Conservation (phyloP, 2,329 filamentous ascomycete genomes). For the Trichoderma hamatum region DNA sequence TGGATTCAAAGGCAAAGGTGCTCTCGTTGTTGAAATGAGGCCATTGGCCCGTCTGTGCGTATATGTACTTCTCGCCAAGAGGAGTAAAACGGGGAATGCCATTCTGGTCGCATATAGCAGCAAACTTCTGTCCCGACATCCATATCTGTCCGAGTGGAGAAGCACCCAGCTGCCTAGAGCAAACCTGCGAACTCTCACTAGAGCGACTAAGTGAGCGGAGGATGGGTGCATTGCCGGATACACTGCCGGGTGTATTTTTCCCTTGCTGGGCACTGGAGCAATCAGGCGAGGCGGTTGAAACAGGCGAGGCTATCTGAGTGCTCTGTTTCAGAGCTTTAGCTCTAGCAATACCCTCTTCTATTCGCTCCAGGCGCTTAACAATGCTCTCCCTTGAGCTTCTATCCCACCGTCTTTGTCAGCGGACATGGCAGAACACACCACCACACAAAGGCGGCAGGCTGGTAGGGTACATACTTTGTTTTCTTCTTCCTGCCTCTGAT, state of each 20-base stretch:
- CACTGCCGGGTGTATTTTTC: conserved; percentile 5
- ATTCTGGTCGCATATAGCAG: conserved; percentile 50
- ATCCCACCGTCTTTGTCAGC: conserved; percentile 9
- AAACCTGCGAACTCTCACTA: conserved; percentile 1
- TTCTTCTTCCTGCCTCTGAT: conserved; percentile 30
- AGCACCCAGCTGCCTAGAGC: conserved; percentile 4
- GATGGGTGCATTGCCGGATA: not conserved
- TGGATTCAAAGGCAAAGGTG: not conserved
- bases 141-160: conserved; percentile 43
- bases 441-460: not conserved
- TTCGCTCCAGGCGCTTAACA: conserved; percentile 44
- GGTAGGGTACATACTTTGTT: conserved; percentile 25
- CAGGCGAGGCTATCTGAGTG: conserved; percentile 17
- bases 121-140: conserved; percentile 52
- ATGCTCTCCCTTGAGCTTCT: conserved; percentile 36
- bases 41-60: conserved; percentile 46
- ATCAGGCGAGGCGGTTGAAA: conserved; percentile 16
- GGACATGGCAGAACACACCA: not conserved
- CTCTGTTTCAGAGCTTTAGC: conserved; percentile 2
- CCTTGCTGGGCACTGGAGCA: not conserved
- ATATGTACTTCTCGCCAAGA: conserved; percentile 53
- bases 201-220: conserved; percentile 1
- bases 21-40: conserved; percentile 31
- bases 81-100: conserved; percentile 54
- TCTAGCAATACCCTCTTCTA: conserved; percentile 43